Base-by-base conservation (phyloP, 495 filamentous ascomycete species). In the Friedmanniomyces endolithicus region DNA sequence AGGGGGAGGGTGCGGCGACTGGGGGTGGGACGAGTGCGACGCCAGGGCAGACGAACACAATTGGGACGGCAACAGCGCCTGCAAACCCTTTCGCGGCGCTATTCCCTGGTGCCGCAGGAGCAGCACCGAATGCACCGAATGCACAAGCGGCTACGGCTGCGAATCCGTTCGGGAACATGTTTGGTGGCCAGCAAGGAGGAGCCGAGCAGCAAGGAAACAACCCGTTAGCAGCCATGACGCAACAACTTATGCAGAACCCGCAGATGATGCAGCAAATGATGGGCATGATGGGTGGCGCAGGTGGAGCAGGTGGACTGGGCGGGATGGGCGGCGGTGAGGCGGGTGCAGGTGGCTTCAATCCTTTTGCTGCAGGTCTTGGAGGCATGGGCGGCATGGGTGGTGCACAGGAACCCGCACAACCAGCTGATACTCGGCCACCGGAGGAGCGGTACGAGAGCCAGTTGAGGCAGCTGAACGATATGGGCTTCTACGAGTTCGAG, bases 401-500 rank as follows among this genome's bases (percentile, higher is more conserved):
- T 19, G 20, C 50, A 20, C 19, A 48, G 45, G 17, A 82, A 3
- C 67, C 77, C 16, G 71, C 76, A 6, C 81, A 86, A 7, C 64
- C 73, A 6, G 50, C 50, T 31, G 94, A 97, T 67, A 90, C 75
- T 64, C 77, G 90, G 56, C 88, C 92, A 17, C 92, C 90, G 0
- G 94, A 97, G 74, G 94, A 96, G 65, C 74, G 86, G 58, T 99
- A 94, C 58, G 88, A 84, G 7, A 81, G 85, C 14, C 94, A 99
- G 65, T 72, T 99, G 46, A 76, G 88, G 45, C 90, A 96, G 66
- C 71, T 99, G 58, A 97, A 99, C 66, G 92, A 97, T 51, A 99
- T 99, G 94, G 94, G 94, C 4, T 97, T 99, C 68, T 94, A 81
- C 65, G 92, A 99, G 60, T 97, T 97, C 64, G 90, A 97, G 52